Percentiles rank a stretch among this genome's conserved stretches.
phyloP scores from a whole-genome alignment of 108 stramenopile genomes.

The Chaetoceros tenuissimus region DNA sequence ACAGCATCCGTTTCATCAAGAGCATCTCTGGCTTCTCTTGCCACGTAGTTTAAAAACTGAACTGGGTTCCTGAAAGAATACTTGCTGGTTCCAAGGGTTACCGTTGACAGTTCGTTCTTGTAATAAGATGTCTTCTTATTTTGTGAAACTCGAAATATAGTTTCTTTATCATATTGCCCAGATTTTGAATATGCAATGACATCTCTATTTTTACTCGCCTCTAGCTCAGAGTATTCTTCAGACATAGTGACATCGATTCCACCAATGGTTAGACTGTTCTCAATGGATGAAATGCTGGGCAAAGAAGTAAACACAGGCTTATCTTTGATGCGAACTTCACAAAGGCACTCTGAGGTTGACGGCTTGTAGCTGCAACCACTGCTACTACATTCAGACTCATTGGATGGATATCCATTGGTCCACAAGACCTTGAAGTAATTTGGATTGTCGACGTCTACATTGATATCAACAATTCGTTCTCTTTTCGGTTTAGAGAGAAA shows the following conservation, averaged over 20 bases:
- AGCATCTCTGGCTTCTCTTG: constrained; percentile 11
- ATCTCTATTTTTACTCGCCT: constrained; percentile 18
- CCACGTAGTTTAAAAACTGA: constrained; percentile 11
- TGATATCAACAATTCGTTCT: too few species aligned
- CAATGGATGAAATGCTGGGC: too few species aligned
- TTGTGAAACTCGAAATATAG: constrained; percentile 43
- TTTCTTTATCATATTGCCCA: constrained; percentile 18
- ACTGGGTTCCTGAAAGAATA: constrained; percentile 15
- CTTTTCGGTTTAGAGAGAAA: too few species aligned
- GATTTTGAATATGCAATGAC: constrained; percentile 17
- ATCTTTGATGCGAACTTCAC: constrained; percentile 26
- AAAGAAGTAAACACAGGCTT: constrained; percentile 33
- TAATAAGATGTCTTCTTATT: constrained; percentile 13
- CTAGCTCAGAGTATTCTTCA: too few species aligned
- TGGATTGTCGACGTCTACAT: too few species aligned
- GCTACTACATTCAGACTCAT: too few species aligned
- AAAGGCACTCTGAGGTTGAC: too few species aligned
- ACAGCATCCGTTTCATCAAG: constrained; percentile 18
- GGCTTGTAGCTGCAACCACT: too few species aligned
- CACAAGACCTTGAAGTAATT: too few species aligned
- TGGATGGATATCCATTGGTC: too few species aligned
- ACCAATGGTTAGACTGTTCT: too few species aligned
- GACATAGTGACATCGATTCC: too few species aligned
- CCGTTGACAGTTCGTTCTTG: constrained; percentile 32
- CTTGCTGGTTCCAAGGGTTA: constrained; percentile 19